Conservation (phyloP, 306 rosid genomes). For the Malus fusca region DNA sequence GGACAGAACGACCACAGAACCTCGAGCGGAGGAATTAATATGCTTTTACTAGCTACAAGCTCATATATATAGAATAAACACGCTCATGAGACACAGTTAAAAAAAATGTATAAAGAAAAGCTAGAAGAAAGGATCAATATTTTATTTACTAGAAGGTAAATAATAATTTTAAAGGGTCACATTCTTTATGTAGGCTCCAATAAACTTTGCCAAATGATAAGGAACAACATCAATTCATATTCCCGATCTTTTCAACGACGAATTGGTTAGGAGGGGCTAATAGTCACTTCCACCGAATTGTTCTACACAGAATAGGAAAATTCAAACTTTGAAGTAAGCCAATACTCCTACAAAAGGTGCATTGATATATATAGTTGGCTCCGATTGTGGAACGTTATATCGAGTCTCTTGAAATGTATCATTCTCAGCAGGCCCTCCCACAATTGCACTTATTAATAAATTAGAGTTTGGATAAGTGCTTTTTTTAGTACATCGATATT, state of each 20-base stretch:
- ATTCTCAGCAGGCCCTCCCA: background rate
- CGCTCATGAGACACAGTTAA: too few relatives aligned
- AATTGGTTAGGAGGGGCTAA: background rate
- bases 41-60: too few relatives aligned
- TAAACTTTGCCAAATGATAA: background rate
- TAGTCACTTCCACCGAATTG: background rate
- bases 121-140: background rate
- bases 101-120: background rate
- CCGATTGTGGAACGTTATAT: background rate
- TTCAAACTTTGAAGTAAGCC: background rate
- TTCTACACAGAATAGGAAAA: background rate
- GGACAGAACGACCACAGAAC: background rate
- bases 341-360: background rate
- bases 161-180: background rate
- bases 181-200: background rate
- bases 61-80: too few relatives aligned
- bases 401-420: background rate
- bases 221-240: background rate
- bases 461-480: background rate
- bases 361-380: background rate
- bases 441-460: background rate
- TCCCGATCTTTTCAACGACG: background rate
- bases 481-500: background rate
- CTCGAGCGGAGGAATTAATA: background rate
- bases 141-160: background rate